A percentile compares a stretch with the other conserved stretches of the same genome.
Conservation (phyloP, 164 flowering plant species). For the Stephania japonica region DNA sequence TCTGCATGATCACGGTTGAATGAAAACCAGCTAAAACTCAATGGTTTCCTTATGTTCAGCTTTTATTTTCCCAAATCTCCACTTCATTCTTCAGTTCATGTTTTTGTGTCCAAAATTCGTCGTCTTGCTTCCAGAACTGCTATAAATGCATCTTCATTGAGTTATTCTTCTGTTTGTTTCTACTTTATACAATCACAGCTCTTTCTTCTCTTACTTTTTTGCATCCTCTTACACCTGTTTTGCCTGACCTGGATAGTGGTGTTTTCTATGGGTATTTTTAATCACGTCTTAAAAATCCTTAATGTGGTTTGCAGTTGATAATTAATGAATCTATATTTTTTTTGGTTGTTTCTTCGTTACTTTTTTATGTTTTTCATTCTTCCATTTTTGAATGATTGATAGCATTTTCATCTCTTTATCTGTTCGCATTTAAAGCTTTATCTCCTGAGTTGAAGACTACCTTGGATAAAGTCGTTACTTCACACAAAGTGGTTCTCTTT, state of each 20-base stretch:
- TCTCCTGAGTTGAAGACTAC: constrained; percentile 66
- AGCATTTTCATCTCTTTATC: not conserved
- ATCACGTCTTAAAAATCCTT: not conserved
- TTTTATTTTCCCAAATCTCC: not conserved
- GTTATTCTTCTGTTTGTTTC: not conserved
- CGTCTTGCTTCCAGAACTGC: not conserved
- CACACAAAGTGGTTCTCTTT: constrained; percentile 72
- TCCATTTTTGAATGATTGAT: not conserved
- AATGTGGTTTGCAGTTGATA: not conserved
- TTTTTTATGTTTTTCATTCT: not conserved
- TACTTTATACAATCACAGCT: not conserved
- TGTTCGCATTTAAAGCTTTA: constrained; percentile 31
- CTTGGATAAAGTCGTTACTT: constrained; percentile 68
- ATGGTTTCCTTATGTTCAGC: not conserved
- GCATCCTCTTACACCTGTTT: not conserved
- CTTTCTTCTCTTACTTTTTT: not conserved
- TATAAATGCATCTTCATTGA: too few species aligned
- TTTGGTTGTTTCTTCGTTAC: not conserved
- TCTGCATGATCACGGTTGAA: too few species aligned
- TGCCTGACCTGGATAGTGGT: not conserved
- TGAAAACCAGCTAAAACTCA: not conserved
- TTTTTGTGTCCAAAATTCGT: not conserved
- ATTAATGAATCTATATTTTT: not conserved
- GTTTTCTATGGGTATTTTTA: not conserved
- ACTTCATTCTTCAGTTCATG: not conserved